phyloP scores from a whole-genome alignment of 2,329 filamentous ascomycete species.

The Teratosphaeria viscida region DNA sequence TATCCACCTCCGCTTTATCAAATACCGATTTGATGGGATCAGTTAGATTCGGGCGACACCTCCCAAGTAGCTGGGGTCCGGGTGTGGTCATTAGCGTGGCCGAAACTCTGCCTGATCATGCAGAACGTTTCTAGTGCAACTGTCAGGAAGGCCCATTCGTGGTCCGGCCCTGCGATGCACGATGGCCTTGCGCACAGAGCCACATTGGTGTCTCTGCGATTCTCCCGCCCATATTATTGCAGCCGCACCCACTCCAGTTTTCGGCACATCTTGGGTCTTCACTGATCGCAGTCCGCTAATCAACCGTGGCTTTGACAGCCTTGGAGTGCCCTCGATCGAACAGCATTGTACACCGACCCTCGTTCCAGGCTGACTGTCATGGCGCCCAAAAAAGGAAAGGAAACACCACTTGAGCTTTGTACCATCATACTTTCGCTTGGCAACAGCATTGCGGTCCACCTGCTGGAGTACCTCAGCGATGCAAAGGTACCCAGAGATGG shows the following conservation, averaged over 20 bases:
- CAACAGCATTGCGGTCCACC: constrained; percentile 54
- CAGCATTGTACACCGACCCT: neutral
- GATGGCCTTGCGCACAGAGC: neutral
- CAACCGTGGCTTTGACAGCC: neutral
- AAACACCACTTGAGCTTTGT: constrained; percentile 42
- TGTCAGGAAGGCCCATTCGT: neutral
- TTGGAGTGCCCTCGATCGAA: neutral
- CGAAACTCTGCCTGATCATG: neutral
- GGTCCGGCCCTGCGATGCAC: neutral
- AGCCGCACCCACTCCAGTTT: neutral
- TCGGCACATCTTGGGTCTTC: neutral
- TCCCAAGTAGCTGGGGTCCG: neutral
- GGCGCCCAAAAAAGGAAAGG: constrained; percentile 21
- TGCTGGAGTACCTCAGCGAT: constrained; percentile 53
- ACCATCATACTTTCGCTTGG: constrained; percentile 49
- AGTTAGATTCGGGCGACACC: too few species aligned
- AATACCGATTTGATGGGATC: too few species aligned
- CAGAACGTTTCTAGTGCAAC: neutral
- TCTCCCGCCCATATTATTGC: neutral
- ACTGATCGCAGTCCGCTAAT: neutral
- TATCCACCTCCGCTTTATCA: too few species aligned
- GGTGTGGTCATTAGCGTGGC: neutral
- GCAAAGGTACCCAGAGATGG: constrained; percentile 45
- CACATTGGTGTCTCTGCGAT: neutral
- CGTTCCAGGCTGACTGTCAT: constrained; percentile 3